Conservation (phyloP, 2,329 filamentous ascomycete genomes). For the Clonostachys solani region DNA sequence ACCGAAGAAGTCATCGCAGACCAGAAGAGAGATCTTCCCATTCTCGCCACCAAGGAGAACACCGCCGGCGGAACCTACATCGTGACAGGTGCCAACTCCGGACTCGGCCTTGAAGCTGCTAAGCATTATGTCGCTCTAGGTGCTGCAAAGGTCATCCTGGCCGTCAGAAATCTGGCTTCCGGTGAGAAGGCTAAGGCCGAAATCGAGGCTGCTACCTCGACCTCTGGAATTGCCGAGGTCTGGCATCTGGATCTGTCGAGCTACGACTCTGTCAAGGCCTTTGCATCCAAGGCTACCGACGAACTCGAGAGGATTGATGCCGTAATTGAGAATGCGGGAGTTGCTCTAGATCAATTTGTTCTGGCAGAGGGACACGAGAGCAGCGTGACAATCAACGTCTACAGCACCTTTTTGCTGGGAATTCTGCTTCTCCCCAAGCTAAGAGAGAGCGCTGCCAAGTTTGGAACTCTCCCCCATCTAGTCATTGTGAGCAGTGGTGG, state of each 20-base stretch:
- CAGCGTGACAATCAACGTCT: conserved; percentile 3
- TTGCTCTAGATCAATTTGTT: not conserved
- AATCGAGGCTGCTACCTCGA: conserved; percentile 1
- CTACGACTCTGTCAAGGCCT: conserved; percentile 2
- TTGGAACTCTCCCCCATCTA: conserved; percentile 26
- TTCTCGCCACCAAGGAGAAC: not conserved
- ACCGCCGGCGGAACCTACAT: conserved; percentile 11
- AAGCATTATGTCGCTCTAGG: conserved; percentile 21
- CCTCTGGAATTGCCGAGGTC: conserved; percentile 20
- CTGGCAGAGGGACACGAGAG: conserved; percentile 1
- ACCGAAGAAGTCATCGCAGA: not conserved
- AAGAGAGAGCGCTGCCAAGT: conserved; percentile 22
- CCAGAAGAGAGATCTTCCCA: conserved; percentile 2
- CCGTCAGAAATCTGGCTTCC: conserved; percentile 11
- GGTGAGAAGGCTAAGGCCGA: conserved; percentile 4
- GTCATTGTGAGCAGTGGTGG: conserved; percentile 31
- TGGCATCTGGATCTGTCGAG: conserved; percentile 30
- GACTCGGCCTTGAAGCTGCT: conserved; percentile 25
- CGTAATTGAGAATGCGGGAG: conserved; percentile 2
- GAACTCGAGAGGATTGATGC: conserved; percentile 1
- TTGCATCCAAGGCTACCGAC: not conserved
- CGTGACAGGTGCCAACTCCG: conserved; percentile 25
- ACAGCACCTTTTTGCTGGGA: conserved; percentile 35
- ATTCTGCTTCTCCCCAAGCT: conserved; percentile 36
- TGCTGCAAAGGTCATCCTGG: conserved; percentile 23